Conservation (phyloP, 2,329 filamentous ascomycete genomes). For the Aureobasidium sp. region DNA sequence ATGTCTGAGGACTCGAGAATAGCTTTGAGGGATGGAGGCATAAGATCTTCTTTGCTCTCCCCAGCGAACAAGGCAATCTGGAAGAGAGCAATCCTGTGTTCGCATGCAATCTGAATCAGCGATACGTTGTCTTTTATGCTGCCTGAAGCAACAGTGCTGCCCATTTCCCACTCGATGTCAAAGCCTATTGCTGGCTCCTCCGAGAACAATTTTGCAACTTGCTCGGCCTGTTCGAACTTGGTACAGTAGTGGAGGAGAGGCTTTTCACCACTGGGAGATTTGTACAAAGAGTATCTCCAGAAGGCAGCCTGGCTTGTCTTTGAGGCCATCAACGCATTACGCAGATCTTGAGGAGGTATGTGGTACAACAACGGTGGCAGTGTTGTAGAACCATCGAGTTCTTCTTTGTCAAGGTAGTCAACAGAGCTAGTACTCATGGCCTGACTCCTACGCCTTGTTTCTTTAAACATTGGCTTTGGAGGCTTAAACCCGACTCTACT, state of each 20-base stretch:
- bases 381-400: neutral
- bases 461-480: slow-evolving; percentile 8
- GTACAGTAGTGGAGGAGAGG: slow-evolving; percentile 74
- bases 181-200: slow-evolving; percentile 70
- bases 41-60: slow-evolving; percentile 45
- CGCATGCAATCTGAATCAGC: slow-evolving; percentile 73
- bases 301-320: slow-evolving; percentile 4
- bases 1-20: slow-evolving; percentile 66
- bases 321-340: slow-evolving; percentile 6
- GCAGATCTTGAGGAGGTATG: slow-evolving; percentile 11
- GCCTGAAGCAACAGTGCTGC: slow-evolving; percentile 24
- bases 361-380: neutral
- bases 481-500: slow-evolving; percentile 1
- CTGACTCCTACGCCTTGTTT: neutral
- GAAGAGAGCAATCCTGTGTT: slow-evolving; percentile 70
- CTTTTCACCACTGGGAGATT: slow-evolving; percentile 45
- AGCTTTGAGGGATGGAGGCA: slow-evolving; percentile 62
- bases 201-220: slow-evolving; percentile 58
- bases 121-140: slow-evolving; percentile 64
- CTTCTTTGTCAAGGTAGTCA: neutral
- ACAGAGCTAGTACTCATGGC: neutral
- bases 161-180: slow-evolving; percentile 75
- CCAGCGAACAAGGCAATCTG: slow-evolving; percentile 59
- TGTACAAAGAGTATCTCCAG: slow-evolving; percentile 65
- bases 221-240: slow-evolving; percentile 59